phyloP scores from a whole-genome alignment of 352 stramenopile genomes.

The Phytophthora meadii region DNA sequence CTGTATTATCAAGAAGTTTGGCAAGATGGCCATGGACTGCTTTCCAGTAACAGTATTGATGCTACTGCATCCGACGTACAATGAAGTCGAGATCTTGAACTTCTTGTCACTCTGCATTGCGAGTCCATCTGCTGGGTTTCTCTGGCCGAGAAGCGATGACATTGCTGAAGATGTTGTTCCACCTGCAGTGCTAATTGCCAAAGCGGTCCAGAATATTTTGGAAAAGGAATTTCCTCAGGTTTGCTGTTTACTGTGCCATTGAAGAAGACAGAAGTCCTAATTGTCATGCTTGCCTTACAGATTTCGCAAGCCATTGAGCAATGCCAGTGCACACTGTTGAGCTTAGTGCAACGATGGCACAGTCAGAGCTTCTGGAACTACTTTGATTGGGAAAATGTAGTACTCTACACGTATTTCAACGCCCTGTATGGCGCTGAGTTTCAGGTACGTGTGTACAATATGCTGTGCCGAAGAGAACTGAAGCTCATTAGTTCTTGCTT shows the following conservation, averaged over 20 bases:
- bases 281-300: conserved; percentile 24
- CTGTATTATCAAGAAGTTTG: conserved; percentile 61
- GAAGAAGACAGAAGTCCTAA: background rate
- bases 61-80: conserved; percentile 49
- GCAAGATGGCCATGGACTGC: conserved; percentile 47
- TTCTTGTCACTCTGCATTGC: conserved; percentile 42
- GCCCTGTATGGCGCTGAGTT: conserved; percentile 68
- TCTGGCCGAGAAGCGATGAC: conserved; percentile 44
- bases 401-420: conserved; percentile 58
- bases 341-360: conserved; percentile 58
- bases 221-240: conserved; percentile 63
- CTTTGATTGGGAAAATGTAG: conserved; percentile 68
- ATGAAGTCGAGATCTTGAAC: conserved; percentile 41
- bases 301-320: conserved; percentile 49
- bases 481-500: background rate
- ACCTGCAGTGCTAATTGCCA: conserved; percentile 26
- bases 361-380: conserved; percentile 77
- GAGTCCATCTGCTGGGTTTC: conserved; percentile 30
- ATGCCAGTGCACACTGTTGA: conserved; percentile 56
- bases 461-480: no score
- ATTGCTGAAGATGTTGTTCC: background rate
- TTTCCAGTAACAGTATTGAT: conserved; percentile 69
- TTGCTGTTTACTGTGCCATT: background rate
- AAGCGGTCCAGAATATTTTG: conserved; percentile 58
- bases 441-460: conserved; percentile 40